Evolutionary conservation across 2,329 filamentous ascomycete genomes (phyloP), one percentile per base, ranked within the genome.

Genomic region (Cladosporium phlei): DNA sequence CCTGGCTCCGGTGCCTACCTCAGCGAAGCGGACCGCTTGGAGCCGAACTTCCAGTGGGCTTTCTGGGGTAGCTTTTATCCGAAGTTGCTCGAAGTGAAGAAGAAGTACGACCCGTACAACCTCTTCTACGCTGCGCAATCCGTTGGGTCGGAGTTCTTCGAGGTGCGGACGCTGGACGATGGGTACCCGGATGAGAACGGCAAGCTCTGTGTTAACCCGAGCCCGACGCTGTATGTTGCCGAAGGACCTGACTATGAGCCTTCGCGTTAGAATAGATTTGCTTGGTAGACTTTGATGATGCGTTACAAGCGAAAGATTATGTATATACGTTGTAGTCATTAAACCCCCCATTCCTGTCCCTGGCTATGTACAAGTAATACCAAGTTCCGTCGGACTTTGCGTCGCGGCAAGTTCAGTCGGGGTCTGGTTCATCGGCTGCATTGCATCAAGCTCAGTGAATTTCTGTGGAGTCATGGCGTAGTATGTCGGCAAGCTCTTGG

Each of bases 1-100:
- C 60, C 70, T 60, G 16, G 67, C 60, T 22, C 66, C 62, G 27
- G 67, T 14, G 63, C 67, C 4, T 76, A 75, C 52, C 52, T 73
- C 48, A 75, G 72, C 51, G 72, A 74, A 55, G 74, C 69, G 42
- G 48, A 64, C 46, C 49, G 57, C 3, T 56, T 63, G 22, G 64
- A 66, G 46, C 55, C 58, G 12, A 53, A 60, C 14, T 52, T 51
- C 20, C 53, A 56, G 10, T 60, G 60, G 47, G 51, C 52, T 24
- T 66, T 65, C 40, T 59, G 54, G 14, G 56, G 54, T 8, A 52
- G 48, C 2, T 62, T 64, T 45, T 29, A 66, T 16, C 44, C 53
- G 29, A 55, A 46, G 35, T 30, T 66, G 38, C 55, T 64, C 43
- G 16, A 43, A 24, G 58, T 65, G 30, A 60, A 62, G 29, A 43